Conservation (phyloP, 148 eudicot genomes). For the Dianthus caryophyllus region DNA sequence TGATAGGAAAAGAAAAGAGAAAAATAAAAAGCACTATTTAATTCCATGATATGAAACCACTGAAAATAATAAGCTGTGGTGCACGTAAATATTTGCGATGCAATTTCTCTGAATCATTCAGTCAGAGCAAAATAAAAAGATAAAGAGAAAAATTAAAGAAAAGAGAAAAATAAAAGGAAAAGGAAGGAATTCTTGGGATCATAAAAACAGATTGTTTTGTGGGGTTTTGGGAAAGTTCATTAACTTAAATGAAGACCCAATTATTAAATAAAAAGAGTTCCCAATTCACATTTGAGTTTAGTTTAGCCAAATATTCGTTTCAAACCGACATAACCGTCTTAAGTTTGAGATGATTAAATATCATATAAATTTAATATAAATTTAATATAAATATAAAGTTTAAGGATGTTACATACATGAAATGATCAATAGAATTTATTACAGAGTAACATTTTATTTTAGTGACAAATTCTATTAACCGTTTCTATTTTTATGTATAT, state of each 20-base stretch:
- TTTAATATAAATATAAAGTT: too few species aligned
- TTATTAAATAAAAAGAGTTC: conserved; percentile 23
- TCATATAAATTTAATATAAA: too few species aligned
- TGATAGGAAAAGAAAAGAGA: too few species aligned
- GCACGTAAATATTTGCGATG: background rate
- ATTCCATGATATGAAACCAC: background rate
- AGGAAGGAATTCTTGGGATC: conserved; percentile 41
- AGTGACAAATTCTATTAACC: too few species aligned
- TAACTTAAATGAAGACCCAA: conserved; percentile 30
- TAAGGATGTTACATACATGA: too few species aligned
- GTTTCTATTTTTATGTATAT: too few species aligned
- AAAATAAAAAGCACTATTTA: background rate
- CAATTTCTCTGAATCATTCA: conserved; percentile 15
- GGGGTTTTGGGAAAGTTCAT: conserved; percentile 23
- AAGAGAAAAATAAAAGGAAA: conserved; percentile 18
- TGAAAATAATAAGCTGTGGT: background rate
- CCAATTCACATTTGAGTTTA: conserved; percentile 3
- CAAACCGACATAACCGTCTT: too few species aligned
- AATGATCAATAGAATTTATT: too few species aligned
- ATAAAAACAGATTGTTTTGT: conserved; percentile 31
- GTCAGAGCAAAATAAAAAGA: conserved; percentile 17
- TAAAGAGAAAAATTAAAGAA: conserved; percentile 15
- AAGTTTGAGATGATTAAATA: too few species aligned
- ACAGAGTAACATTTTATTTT: too few species aligned
- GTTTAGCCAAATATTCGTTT: too few species aligned